A percentile compares a stretch with the other conserved stretches of the same genome.
phyloP scores from a whole-genome alignment of 164 flowering plant species.

The Berberis vulgaris region DNA sequence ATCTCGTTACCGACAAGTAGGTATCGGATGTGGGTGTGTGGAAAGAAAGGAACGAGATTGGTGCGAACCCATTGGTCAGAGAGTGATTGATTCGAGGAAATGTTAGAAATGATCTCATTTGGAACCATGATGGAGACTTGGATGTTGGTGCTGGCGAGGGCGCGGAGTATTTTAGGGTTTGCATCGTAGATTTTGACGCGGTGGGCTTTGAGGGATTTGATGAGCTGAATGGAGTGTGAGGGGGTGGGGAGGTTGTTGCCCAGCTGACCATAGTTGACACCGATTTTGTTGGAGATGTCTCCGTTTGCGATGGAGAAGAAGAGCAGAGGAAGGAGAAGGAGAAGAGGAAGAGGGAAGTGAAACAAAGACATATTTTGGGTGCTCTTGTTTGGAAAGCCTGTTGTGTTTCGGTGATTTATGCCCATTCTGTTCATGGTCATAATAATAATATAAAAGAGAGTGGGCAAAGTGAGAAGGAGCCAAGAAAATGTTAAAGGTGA shows the following conservation, averaged over 20 bases:
- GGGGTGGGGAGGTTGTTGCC: constrained; percentile 76
- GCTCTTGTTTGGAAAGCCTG: background rate
- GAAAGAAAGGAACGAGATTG: constrained; percentile 59
- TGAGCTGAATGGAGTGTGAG: constrained; percentile 37
- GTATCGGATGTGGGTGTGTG: constrained; percentile 49
- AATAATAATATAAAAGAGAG: too few species aligned
- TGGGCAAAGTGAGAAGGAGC: too few species aligned
- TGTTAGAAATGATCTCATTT: constrained; percentile 46
- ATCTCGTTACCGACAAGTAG: constrained; percentile 85
- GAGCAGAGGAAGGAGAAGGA: background rate
- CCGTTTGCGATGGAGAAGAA: constrained; percentile 17
- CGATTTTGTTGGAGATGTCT: constrained; percentile 29
- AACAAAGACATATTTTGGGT: too few species aligned
- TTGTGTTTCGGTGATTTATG: too few species aligned
- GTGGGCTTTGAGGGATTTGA: constrained; percentile 45
- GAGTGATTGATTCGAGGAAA: constrained; percentile 43
- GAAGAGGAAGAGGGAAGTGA: background rate
- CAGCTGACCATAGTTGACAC: constrained; percentile 71
- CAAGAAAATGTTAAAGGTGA: too few species aligned
- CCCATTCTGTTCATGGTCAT: too few species aligned
- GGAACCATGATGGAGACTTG: constrained; percentile 78
- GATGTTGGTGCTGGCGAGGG: constrained; percentile 41
- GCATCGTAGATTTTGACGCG: constrained; percentile 75
- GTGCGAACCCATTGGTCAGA: constrained; percentile 59
- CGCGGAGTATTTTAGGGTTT: constrained; percentile 52